Conservation (phyloP, 2,329 filamentous ascomycete genomes). For the Zelopaecilomyces penicillatus region DNA sequence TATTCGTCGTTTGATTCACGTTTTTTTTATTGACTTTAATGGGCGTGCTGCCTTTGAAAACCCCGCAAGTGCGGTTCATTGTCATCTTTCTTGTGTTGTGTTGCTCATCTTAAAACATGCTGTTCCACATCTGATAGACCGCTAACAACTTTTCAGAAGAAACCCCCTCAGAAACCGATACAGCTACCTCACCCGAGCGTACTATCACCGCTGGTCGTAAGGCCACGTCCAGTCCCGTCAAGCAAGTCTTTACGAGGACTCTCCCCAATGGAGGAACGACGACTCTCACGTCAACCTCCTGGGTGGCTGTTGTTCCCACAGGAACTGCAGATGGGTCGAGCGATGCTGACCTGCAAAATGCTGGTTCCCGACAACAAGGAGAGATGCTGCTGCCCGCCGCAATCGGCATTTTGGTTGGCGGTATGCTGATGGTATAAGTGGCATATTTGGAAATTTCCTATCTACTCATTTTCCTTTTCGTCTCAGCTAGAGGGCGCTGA, state of each 20-base stretch:
- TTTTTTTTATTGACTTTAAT: too few species aligned
- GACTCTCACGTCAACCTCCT: conserved; percentile 41
- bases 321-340: conserved; percentile 18
- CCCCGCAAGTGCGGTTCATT: conserved; percentile 16
- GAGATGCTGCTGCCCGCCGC: conserved; percentile 18
- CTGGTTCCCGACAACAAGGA: conserved; percentile 17
- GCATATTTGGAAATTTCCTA: neutral
- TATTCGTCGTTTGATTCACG: too few species aligned
- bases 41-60: too few species aligned
- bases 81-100: too few species aligned
- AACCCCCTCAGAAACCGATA: neutral
- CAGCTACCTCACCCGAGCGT: conserved; percentile 15
- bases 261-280: conserved; percentile 35
- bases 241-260: conserved; percentile 38
- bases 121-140: too few species aligned
- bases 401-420: conserved; percentile 20
- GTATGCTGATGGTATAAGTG: conserved; percentile 19
- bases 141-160: conserved; percentile 11
- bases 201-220: conserved; percentile 27
- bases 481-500: neutral
- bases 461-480: neutral
- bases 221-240: conserved; percentile 27
- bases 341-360: conserved; percentile 30
- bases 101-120: too few species aligned
- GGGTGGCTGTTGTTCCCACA: conserved; percentile 35